phyloP scores from a whole-genome alignment of 306 rosid genomes.

The Sindora glabra region DNA sequence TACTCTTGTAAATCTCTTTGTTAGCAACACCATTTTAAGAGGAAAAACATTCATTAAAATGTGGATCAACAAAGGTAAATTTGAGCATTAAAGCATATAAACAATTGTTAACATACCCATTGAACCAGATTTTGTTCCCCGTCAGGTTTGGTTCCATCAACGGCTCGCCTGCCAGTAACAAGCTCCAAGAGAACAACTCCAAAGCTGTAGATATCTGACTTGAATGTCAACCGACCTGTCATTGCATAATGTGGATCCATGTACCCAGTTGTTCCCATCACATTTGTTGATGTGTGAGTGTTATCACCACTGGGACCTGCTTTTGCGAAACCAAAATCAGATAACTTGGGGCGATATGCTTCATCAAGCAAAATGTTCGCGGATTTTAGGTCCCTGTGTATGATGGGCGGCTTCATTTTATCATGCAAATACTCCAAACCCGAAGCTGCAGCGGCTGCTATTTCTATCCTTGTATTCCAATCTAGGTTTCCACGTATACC shows the following conservation, averaged over 20 bases:
- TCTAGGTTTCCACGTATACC: slow-evolving; percentile 48
- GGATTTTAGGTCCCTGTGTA: slow-evolving; percentile 79
- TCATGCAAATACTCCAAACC: slow-evolving; percentile 86
- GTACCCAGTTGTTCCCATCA: slow-evolving; percentile 86
- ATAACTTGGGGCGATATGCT: slow-evolving; percentile 56
- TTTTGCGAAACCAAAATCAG: slow-evolving; percentile 83
- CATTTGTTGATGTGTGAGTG: slow-evolving; percentile 66
- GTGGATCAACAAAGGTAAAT: not conserved
- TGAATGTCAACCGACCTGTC: slow-evolving; percentile 79
- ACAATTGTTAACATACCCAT: slow-evolving; percentile 51
- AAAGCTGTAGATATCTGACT: slow-evolving; percentile 84
- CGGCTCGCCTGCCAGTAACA: slow-evolving; percentile 68
- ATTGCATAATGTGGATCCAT: slow-evolving; percentile 70
- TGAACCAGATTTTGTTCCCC: slow-evolving; percentile 64
- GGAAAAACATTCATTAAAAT: not conserved
- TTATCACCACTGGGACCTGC: slow-evolving; percentile 71
- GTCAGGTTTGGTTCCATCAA: slow-evolving; percentile 33
- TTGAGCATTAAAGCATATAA: not conserved
- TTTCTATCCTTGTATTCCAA: slow-evolving; percentile 81
- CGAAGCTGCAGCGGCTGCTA: slow-evolving; percentile 69
- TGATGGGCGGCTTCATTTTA: slow-evolving; percentile 57
- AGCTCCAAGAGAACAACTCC: slow-evolving; percentile 96
- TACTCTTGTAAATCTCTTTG: not conserved
- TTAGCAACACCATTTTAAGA: not conserved
- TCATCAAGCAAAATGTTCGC: slow-evolving; percentile 77